Conservation (phyloP, 257 asterid species). For the Nicotiana tabacum region DNA sequence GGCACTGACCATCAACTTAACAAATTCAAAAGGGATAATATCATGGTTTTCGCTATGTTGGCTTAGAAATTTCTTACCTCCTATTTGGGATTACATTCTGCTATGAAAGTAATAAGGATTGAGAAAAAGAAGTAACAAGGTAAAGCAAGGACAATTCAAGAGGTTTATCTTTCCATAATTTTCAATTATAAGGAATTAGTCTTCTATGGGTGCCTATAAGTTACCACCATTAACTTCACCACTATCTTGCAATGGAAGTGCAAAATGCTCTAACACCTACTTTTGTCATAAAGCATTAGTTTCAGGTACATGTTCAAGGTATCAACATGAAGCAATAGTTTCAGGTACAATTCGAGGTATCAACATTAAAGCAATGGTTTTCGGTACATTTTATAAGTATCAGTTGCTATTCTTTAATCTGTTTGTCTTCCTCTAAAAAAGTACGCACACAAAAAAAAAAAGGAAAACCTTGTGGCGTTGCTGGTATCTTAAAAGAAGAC, state of each 20-base stretch:
- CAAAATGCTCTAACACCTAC: not conserved
- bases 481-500: conserved; percentile 6
- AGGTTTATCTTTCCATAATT: not conserved
- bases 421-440: not conserved
- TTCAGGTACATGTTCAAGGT: not conserved
- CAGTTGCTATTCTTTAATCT: not conserved
- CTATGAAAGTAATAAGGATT: not conserved
- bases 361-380: not conserved
- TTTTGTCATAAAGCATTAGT: not conserved
- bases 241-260: not conserved
- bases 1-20: not conserved
- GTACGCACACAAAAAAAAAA: not conserved
- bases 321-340: not conserved
- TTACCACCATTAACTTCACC: not conserved
- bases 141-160: conserved; percentile 1
- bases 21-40: not conserved
- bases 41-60: not conserved
- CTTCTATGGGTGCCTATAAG: not conserved
- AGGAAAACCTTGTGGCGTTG: not conserved
- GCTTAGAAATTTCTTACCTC: not conserved
- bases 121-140: not conserved
- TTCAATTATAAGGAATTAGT: not conserved
- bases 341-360: not conserved
- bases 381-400: not conserved
- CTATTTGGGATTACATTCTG: not conserved